Evolutionary conservation across 75 land plant species (phyloP), one percentile per base, ranked within the genome.

Genomic region (Pinus taeda): DNA sequence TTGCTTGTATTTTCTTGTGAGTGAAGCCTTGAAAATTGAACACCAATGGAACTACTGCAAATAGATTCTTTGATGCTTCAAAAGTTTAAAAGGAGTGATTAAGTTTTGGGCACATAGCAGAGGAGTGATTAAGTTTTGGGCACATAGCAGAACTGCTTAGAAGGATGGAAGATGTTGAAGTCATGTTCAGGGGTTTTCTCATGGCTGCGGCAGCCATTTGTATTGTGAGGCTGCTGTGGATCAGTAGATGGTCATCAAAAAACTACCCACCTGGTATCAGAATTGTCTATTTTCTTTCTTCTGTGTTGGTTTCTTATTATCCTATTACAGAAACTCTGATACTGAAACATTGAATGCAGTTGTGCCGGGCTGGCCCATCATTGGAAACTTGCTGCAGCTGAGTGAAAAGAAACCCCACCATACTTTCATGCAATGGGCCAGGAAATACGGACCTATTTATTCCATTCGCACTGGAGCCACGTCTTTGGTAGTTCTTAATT

Each of bases 321-420:
- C 15, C 26, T 24, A 3, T 6, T 69, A 15, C 9, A 8, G 13
- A 26, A 8, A 26, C 18, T 3, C 17, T 69, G 30, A 37, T 17
- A 33, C 8, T 69, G 71, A 18, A 59, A 26, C 75, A 33, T 20
- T 73, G 45, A 57, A 13, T 85, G 79, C 81, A 96, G 99, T 60
- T 76, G 85, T 96, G 22, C 95, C 95, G 39, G 99, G 99, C 24
- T 57, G 87, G 1, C 99, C 99, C 18, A 14, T 96, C 49, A 21
- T 96, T 18, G 99, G 99, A 62, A 96, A 96, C 79, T 71, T 96
- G 84, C 83, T 84, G 66, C 99, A 96, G 73, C 71, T 96, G 82
- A 90, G 84, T 60, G 95, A 83, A 75, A 94, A 89, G 88, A 96
- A 89, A 57, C 99, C 99, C 3, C 86, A 90, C 82, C 83, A 83